Evolutionary conservation across 2,329 filamentous ascomycete species (phyloP).

Genomic region (Colletotrichum gigasporum): DNA sequence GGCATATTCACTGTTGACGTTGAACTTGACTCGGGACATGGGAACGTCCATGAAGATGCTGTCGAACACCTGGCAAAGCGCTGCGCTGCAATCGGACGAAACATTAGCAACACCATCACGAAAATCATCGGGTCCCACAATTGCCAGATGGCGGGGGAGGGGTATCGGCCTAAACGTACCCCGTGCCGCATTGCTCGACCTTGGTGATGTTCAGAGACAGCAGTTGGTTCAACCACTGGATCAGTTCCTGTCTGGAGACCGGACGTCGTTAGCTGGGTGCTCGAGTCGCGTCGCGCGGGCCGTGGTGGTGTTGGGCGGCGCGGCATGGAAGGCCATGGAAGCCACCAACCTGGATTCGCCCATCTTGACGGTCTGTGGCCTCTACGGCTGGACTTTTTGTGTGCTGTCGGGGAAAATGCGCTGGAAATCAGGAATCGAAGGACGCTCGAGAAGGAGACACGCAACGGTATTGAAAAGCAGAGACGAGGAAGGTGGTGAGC

Average conservation of each 20-base stretch:
- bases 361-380: constrained; percentile 54
- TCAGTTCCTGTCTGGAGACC: constrained; percentile 87
- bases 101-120: constrained; percentile 34
- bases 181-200: constrained; percentile 98
- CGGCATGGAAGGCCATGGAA: constrained; percentile 17
- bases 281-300: constrained; percentile 1
- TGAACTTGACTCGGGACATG: constrained; percentile 98
- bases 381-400: neutral
- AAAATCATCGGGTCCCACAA: constrained; percentile 28
- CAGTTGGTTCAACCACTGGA: constrained; percentile 97
- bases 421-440: constrained; percentile 13
- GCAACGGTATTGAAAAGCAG: too few relatives aligned
- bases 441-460: constrained; percentile 27
- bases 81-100: constrained; percentile 69
- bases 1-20: constrained; percentile 95
- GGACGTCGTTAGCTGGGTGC: constrained; percentile 21
- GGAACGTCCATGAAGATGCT: constrained; percentile 96
- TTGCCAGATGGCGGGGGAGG: constrained; percentile 38
- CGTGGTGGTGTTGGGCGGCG: neutral
- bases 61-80: constrained; percentile 97
- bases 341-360: constrained; percentile 68
- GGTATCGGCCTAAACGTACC: constrained; percentile 68
- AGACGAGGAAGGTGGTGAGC: constrained; percentile 8
- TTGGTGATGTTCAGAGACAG: constrained; percentile 98
- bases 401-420: neutral